Evolutionary conservation across 352 stramenopile genomes (phyloP).

Genomic region (Phytophthora constricta): DNA sequence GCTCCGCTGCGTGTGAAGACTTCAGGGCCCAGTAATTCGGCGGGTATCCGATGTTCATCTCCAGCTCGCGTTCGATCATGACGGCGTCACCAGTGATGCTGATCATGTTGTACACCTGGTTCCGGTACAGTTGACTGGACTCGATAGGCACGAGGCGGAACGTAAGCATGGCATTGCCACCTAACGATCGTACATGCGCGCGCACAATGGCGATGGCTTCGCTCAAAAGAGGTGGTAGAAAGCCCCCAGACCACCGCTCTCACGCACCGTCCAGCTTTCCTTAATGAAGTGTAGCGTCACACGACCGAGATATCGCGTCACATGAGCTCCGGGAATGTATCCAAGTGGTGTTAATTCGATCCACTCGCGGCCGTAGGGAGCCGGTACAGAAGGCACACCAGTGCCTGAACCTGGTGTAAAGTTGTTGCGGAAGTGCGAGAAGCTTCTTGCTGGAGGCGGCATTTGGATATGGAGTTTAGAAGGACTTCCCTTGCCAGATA

Average conservation of each 20-base stretch:
- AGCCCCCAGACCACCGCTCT: constrained; percentile 82
- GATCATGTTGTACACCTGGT: constrained; percentile 94
- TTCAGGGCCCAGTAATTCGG: constrained; percentile 42
- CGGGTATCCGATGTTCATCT: constrained; percentile 39
- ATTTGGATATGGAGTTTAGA: constrained; percentile 54
- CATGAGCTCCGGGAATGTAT: constrained; percentile 76
- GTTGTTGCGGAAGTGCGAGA: constrained; percentile 44
- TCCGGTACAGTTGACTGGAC: constrained; percentile 87
- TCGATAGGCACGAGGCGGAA: constrained; percentile 89
- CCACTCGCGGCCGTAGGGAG: constrained; percentile 70
- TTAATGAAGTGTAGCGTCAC: constrained; percentile 93
- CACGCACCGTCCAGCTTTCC: constrained; percentile 89
- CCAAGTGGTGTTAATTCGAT: constrained; percentile 86
- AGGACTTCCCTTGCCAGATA: constrained; percentile 39
- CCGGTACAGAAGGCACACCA: constrained; percentile 9
- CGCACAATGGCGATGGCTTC: constrained; percentile 89
- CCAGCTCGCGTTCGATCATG: constrained; percentile 73
- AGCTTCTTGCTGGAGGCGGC: constrained; percentile 41
- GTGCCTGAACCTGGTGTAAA: constrained; percentile 15
- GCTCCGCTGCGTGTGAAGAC: constrained; percentile 26
- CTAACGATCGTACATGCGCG: constrained; percentile 81
- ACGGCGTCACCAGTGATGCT: constrained; percentile 89
- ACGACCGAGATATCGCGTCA: constrained; percentile 80
- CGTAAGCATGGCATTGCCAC: constrained; percentile 87
- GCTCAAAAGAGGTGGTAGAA: constrained; percentile 91